Evolutionary conservation across 768 basidiomycete genomes (phyloP).

Genomic region (Amylocystis lapponica): DNA sequence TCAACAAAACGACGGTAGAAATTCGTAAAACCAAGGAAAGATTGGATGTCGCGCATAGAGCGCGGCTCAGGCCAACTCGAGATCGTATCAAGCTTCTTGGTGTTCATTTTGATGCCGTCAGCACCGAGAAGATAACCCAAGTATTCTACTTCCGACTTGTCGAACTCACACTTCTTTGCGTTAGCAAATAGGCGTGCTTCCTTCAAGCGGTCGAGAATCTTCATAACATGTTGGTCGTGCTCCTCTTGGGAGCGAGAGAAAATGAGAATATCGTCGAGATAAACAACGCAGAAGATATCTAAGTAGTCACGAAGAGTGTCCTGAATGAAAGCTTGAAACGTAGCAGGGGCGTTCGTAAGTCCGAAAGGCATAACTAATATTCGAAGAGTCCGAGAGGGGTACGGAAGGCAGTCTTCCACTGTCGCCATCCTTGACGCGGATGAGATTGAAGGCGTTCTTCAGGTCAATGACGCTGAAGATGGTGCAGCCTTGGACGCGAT

Average conservation of each 20-base stretch:
- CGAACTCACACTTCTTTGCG: constrained; percentile 31
- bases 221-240: constrained; percentile 10
- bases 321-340: constrained; percentile 15
- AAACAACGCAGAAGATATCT: constrained; percentile 19
- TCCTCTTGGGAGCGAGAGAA: constrained; percentile 9
- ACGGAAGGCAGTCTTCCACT: constrained; percentile 37
- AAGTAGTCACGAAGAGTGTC: constrained; percentile 10
- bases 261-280: constrained; percentile 16
- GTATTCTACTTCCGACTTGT: constrained; percentile 32
- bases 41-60: constrained; percentile 24
- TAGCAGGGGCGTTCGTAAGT: constrained; percentile 18
- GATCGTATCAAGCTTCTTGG: constrained; percentile 32
- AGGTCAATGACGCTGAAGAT: constrained; percentile 37
- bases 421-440: constrained; percentile 32
- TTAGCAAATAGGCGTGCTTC: constrained; percentile 25
- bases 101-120: constrained; percentile 32
- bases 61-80: constrained; percentile 23
- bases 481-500: constrained; percentile 13
- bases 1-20: constrained; percentile 29
- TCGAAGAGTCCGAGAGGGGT: constrained; percentile 31
- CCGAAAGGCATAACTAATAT: constrained; percentile 31
- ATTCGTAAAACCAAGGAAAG: constrained; percentile 27
- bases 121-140: constrained; percentile 34
- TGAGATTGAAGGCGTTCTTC: constrained; percentile 33
- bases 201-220: constrained; percentile 21